phyloP scores from a whole-genome alignment of 768 basidiomycete species.

The Leccinum ochraceum region DNA sequence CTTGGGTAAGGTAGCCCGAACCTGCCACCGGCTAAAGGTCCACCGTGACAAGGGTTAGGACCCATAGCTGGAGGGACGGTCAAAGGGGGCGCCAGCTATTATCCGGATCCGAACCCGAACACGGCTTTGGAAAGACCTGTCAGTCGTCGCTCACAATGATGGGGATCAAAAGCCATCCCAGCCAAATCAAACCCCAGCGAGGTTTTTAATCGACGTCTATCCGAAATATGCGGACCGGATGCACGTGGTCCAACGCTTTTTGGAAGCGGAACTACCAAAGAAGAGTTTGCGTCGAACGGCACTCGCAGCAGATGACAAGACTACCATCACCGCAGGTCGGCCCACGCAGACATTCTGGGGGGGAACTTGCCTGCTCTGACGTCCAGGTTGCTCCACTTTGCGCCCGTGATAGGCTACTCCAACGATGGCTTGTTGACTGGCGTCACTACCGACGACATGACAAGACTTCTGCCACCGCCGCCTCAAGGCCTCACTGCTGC shows the following conservation, averaged over 20 bases:
- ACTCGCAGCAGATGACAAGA: neutral
- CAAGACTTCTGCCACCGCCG: neutral
- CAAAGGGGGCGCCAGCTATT: too few relatives aligned
- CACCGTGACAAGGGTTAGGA: neutral
- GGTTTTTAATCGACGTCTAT: neutral
- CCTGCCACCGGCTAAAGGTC: neutral
- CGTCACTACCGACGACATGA: neutral
- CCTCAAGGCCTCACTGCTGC: neutral
- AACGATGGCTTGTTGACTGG: neutral
- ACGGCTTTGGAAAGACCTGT: neutral
- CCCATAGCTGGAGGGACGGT: too few relatives aligned
- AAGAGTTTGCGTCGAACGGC: neutral
- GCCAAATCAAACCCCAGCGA: too few relatives aligned
- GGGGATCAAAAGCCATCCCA: too few relatives aligned
- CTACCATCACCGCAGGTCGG: neutral
- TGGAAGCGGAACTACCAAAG: too few relatives aligned
- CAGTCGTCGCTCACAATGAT: too few relatives aligned
- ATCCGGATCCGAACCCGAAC: too few relatives aligned
- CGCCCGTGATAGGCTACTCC: neutral
- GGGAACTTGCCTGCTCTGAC: neutral
- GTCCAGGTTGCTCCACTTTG: neutral
- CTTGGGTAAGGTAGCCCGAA: neutral
- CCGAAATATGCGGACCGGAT: neutral
- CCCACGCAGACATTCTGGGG: neutral
- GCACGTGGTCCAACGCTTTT: too few relatives aligned